phyloP scores from a whole-genome alignment of 2,329 filamentous ascomycete species.

The Cercospora sojina region DNA sequence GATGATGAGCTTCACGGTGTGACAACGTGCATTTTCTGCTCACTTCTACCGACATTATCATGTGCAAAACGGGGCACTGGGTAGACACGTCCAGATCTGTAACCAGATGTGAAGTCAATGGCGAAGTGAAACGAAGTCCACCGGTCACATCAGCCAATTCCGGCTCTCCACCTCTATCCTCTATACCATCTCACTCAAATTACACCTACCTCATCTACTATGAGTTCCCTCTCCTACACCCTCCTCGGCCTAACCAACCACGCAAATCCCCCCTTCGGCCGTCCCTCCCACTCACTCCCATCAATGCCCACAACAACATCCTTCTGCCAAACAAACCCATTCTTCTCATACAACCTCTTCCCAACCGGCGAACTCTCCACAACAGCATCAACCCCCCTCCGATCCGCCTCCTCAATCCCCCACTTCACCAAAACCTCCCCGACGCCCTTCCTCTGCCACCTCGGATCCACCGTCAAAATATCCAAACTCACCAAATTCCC shows the following conservation, averaged over 20 bases:
- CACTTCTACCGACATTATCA: not conserved
- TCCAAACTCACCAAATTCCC: constrained; percentile 35
- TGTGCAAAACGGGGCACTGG: not conserved
- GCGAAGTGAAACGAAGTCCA: not conserved
- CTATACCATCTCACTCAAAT: not conserved
- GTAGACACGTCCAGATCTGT: not conserved
- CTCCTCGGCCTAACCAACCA: constrained; percentile 34
- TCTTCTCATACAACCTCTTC: constrained; percentile 36
- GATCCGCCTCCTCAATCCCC: constrained; percentile 34
- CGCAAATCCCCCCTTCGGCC: constrained; percentile 27
- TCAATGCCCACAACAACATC: constrained; percentile 24
- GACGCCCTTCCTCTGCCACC: constrained; percentile 32
- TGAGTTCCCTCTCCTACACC: too few species aligned
- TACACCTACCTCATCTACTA: not conserved
- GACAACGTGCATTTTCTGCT: not conserved
- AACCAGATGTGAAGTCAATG: not conserved
- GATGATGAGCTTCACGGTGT: not conserved
- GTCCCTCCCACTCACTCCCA: constrained; percentile 20
- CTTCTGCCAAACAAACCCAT: constrained; percentile 35
- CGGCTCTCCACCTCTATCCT: not conserved
- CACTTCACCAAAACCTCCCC: constrained; percentile 34
- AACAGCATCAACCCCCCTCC: constrained; percentile 31
- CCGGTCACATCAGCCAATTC: not conserved
- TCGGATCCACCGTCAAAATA: constrained; percentile 34
- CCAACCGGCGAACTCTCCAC: constrained; percentile 36